Percentiles rank a stretch among this genome's conserved stretches.
These are phyloP conservation scores for Colletotrichum sp. DNA, from an alignment of 2,329 filamentous ascomycete genomes.

Conservation along the genomic window DNA sequence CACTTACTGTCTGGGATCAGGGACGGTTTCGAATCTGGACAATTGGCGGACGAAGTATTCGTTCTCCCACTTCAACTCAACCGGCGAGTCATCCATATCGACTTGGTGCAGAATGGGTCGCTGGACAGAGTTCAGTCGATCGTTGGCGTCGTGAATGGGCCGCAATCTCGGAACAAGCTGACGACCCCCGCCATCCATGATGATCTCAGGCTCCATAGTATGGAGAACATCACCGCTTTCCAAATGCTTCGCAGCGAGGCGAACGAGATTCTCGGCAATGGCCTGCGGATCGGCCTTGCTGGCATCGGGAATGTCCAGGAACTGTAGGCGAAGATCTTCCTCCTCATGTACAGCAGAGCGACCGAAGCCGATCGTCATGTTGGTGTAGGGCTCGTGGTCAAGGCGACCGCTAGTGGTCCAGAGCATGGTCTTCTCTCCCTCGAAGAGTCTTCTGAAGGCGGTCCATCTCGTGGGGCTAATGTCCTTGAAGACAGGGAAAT, in stretches of 20 bases:
- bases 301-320: slow-evolving; percentile 3
- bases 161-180: background rate
- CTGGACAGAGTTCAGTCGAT: background rate
- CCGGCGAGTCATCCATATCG: background rate
- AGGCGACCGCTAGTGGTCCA: slow-evolving; percentile 25
- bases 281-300: background rate
- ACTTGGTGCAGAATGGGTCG: background rate
- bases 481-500: slow-evolving; percentile 31
- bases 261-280: background rate
- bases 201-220: background rate
- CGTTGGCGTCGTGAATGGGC: background rate
- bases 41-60: background rate
- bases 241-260: background rate
- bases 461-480: slow-evolving; percentile 32
- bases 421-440: slow-evolving; percentile 13
- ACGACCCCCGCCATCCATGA: background rate
- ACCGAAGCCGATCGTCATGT: slow-evolving; percentile 19
- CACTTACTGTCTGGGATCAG: background rate
- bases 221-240: background rate
- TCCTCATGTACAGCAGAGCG: slow-evolving; percentile 5
- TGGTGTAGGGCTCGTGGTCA: slow-evolving; percentile 20
- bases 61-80: background rate
- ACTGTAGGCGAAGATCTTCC: slow-evolving; percentile 3
- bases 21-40: background rate
- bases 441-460: slow-evolving; percentile 21